Percentiles rank a stretch among this genome's conserved stretches.
Conservation (phyloP, 2,329 filamentous ascomycete species). For the Colletotrichum euphorbiae region DNA sequence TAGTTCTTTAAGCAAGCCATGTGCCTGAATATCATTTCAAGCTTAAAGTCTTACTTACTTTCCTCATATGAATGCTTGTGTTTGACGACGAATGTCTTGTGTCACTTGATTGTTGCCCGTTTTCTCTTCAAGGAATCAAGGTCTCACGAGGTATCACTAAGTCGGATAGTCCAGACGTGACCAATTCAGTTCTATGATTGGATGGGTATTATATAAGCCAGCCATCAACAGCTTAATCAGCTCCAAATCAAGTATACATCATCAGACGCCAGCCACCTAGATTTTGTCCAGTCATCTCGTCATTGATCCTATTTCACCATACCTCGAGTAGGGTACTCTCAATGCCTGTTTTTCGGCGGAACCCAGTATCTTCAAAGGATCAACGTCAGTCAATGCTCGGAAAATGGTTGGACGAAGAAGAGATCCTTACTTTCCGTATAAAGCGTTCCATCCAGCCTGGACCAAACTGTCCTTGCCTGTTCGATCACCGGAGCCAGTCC, state of each 20-base stretch:
- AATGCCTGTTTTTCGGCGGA: neutral
- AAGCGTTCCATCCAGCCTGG: slow-evolving; percentile 67
- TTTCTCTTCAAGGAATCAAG: no score
- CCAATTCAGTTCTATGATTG: no score
- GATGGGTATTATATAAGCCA: no score
- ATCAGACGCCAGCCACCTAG: neutral
- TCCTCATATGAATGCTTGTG: neutral
- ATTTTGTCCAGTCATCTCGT: slow-evolving; percentile 7
- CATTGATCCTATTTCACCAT: neutral
- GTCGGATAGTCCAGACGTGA: no score
- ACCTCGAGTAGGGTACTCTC: neutral
- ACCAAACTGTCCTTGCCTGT: slow-evolving; percentile 67
- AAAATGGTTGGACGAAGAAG: neutral
- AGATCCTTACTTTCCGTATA: slow-evolving; percentile 45
- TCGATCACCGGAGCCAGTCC: slow-evolving; percentile 73
- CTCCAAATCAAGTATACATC: neutral
- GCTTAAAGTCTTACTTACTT: slow-evolving; percentile 7
- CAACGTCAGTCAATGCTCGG: neutral
- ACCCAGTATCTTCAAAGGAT: slow-evolving; percentile 2
- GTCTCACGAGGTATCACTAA: no score
- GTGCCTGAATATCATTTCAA: slow-evolving; percentile 17
- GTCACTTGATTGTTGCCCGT: neutral
- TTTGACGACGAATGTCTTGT: neutral
- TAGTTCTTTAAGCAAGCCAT: neutral
- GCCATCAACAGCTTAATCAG: no score